phyloP scores from a whole-genome alignment of 305 asterid genomes.

The Fraxinus xanthoxyloides region DNA sequence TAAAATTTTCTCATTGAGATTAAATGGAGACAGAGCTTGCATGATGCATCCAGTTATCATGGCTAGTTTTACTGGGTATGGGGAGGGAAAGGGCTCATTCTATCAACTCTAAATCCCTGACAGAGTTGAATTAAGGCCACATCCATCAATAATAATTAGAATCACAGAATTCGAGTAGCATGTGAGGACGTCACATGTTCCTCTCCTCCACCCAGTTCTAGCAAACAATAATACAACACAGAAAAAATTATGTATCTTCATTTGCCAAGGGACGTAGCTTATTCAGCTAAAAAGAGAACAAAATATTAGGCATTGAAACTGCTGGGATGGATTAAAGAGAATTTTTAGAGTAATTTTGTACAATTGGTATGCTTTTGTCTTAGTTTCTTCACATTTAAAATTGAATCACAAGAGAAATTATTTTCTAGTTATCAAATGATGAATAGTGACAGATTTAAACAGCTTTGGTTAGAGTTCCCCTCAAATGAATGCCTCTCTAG shows the following conservation, averaged over 20 bases:
- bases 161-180: neutral
- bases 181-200: neutral
- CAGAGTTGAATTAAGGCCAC: neutral
- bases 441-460: neutral
- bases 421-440: neutral
- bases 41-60: neutral
- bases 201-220: neutral
- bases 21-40: constrained; percentile 15
- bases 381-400: neutral
- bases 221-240: neutral
- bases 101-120: neutral
- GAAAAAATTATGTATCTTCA: neutral
- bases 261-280: neutral
- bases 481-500: constrained; percentile 3
- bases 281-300: neutral
- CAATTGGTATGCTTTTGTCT: neutral
- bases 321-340: neutral
- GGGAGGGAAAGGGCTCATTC: neutral
- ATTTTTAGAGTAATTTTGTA: neutral
- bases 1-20: constrained; percentile 13
- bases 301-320: neutral
- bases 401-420: neutral
- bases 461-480: neutral
- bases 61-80: neutral
- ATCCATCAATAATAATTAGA: neutral